phyloP scores from a whole-genome alignment of 2,329 filamentous ascomycete genomes.

The Pyrenochaeta sp. region DNA sequence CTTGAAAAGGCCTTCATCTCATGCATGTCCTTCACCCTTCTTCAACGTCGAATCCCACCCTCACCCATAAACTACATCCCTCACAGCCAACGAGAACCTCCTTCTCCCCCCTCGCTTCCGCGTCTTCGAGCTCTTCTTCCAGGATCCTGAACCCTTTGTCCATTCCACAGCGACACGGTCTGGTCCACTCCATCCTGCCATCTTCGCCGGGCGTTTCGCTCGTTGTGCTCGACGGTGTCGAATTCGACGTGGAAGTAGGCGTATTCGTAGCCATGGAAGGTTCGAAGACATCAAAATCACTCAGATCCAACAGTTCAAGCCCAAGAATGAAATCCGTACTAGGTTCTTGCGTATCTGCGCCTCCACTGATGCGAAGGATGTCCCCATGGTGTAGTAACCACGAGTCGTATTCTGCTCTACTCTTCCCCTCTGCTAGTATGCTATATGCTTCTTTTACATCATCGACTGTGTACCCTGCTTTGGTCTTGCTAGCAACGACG shows the following conservation, averaged over 20 bases:
- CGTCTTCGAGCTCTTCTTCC: conserved; percentile 63
- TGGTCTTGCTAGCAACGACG: background rate
- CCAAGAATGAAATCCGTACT: conserved; percentile 51
- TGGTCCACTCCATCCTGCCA: conserved; percentile 56
- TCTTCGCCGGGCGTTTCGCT: background rate
- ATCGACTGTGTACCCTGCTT: conserved; percentile 58
- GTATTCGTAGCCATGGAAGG: background rate
- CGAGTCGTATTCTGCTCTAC: conserved; percentile 54
- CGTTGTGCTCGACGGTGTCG: background rate
- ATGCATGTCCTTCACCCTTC: conserved; percentile 42
- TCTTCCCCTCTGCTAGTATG: conserved; percentile 56
- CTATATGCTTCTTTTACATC: conserved; percentile 67
- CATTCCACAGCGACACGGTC: conserved; percentile 67
- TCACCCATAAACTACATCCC: conserved; percentile 71
- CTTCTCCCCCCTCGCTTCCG: conserved; percentile 61
- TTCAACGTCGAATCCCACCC: conserved; percentile 66
- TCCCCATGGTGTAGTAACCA: conserved; percentile 21
- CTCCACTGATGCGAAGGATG: background rate
- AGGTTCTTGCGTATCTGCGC: background rate
- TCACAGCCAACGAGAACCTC: conserved; percentile 68
- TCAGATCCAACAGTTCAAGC: conserved; percentile 66
- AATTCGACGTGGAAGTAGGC: background rate
- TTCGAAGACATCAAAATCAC: conserved; percentile 52
- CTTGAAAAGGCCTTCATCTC: too few relatives aligned
- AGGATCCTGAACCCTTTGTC: conserved; percentile 63